A percentile compares a stretch with the other conserved stretches of the same genome.
phyloP scores from a whole-genome alignment of 1,284 basidiomycete genomes.

The Cystobasidium pallidum region DNA sequence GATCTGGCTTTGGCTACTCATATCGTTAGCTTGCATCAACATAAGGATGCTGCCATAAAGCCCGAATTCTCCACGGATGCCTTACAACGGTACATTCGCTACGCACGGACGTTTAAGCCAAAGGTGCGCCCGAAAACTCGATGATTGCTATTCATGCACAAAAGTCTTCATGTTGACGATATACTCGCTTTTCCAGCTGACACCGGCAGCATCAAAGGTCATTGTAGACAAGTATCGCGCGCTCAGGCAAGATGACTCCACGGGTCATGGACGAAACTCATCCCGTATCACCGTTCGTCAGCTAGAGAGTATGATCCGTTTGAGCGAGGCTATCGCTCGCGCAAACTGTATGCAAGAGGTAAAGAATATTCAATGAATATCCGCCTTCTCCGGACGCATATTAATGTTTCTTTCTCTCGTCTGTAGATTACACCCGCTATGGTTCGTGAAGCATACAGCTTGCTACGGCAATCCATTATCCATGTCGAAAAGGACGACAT shows the following conservation, averaged over 20 bases:
- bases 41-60: slow-evolving; percentile 88
- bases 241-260: slow-evolving; percentile 87
- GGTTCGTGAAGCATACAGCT: slow-evolving; percentile 91
- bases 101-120: slow-evolving; percentile 93
- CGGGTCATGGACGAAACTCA: slow-evolving; percentile 83
- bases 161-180: neutral
- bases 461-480: slow-evolving; percentile 95
- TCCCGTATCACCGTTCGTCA: slow-evolving; percentile 96
- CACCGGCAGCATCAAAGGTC: slow-evolving; percentile 86
- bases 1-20: slow-evolving; percentile 94
- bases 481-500: slow-evolving; percentile 99
- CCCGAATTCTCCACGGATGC: slow-evolving; percentile 98
- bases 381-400: neutral
- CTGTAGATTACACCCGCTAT: slow-evolving; percentile 82
- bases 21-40: slow-evolving; percentile 96
- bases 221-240: slow-evolving; percentile 95
- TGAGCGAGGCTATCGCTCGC: slow-evolving; percentile 94
- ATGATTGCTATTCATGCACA: too few relatives aligned
- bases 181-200: slow-evolving; percentile 65
- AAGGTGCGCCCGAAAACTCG: slow-evolving; percentile 64
- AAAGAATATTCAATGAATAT: slow-evolving; percentile 44
- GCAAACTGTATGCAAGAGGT: slow-evolving; percentile 92
- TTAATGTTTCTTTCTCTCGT: slow-evolving; percentile 43
- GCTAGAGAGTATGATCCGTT: slow-evolving; percentile 93
- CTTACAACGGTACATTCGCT: slow-evolving; percentile 93